Evolutionary conservation across 176 grass and related monocot genomes (phyloP).

Genomic region (Dendrocalamus sinicus): DNA sequence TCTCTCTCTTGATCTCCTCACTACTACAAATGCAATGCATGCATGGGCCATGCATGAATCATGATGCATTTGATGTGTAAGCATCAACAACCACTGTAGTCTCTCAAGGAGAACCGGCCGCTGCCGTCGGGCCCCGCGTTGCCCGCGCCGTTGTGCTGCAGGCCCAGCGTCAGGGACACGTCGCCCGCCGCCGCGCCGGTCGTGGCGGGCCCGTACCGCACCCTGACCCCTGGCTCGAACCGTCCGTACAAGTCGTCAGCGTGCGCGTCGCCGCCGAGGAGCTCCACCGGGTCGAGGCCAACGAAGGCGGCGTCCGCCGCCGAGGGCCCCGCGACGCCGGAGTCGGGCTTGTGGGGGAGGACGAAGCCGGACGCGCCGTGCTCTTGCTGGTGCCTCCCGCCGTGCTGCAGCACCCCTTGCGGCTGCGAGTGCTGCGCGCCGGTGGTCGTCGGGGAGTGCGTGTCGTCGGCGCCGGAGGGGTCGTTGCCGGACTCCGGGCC

Average conservation of each 20-base stretch:
- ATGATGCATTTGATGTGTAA: constrained; percentile 42
- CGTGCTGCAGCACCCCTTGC: constrained; percentile 37
- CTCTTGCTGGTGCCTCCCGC: constrained; percentile 46
- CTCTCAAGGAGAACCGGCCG: constrained; percentile 82
- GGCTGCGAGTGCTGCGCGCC: constrained; percentile 42
- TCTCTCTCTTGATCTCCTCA: constrained; percentile 21
- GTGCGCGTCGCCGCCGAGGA: constrained; percentile 60
- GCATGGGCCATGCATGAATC: constrained; percentile 55
- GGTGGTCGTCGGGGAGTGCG: constrained; percentile 51
- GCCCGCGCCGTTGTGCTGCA: constrained; percentile 76
- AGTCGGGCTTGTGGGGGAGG: constrained; percentile 64
- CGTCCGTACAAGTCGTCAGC: constrained; percentile 73
- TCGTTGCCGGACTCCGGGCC: constrained; percentile 49
- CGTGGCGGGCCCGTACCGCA: constrained; percentile 62
- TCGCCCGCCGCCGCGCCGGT: constrained; percentile 56
- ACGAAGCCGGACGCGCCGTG: constrained; percentile 34
- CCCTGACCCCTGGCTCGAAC: constrained; percentile 55
- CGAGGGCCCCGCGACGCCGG: constrained; percentile 45
- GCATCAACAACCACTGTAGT: constrained; percentile 76
- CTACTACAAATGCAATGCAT: constrained; percentile 43
- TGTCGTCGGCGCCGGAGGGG: constrained; percentile 49
- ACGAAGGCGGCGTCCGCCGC: constrained; percentile 48
- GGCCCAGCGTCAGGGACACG: constrained; percentile 89
- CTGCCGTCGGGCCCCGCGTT: constrained; percentile 63
- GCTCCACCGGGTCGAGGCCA: constrained; percentile 62